These are phyloP conservation scores for Friedmanniomyces endolithicus DNA, from an alignment of 495 filamentous ascomycete genomes.

Conservation along the genomic window DNA sequence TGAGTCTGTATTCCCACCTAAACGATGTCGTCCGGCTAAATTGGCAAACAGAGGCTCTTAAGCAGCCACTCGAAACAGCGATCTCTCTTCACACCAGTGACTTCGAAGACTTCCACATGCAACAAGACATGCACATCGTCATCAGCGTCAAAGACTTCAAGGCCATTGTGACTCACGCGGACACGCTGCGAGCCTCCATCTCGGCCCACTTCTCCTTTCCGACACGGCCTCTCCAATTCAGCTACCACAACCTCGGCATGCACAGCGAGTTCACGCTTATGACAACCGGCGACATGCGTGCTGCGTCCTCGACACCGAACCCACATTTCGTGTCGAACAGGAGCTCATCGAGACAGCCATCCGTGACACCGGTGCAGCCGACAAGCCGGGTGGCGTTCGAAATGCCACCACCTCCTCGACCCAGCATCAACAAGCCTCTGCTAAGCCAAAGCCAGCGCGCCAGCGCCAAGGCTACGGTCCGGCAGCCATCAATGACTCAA, in stretches of 20 bases:
- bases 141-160: constrained; percentile 94
- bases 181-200: constrained; percentile 55
- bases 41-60: constrained; percentile 56
- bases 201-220: constrained; percentile 70
- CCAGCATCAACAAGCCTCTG: constrained; percentile 9
- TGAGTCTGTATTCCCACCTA: constrained; percentile 24
- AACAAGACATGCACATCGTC: constrained; percentile 71
- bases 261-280: constrained; percentile 82
- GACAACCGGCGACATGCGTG: constrained; percentile 71
- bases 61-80: constrained; percentile 85
- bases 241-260: constrained; percentile 62
- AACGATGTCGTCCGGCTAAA: constrained; percentile 23
- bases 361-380: constrained; percentile 12
- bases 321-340: constrained; percentile 17
- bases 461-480: not conserved
- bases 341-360: constrained; percentile 19
- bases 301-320: constrained; percentile 22
- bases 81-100: constrained; percentile 76
- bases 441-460: constrained; percentile 4
- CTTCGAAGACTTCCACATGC: constrained; percentile 69
- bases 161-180: constrained; percentile 75
- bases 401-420: constrained; percentile 28
- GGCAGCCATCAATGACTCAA: constrained; percentile 38
- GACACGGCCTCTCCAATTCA: constrained; percentile 69
- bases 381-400: constrained; percentile 9